Evolutionary conservation across 2,329 filamentous ascomycete genomes (phyloP), one percentile per base, ranked within the genome.

Genomic region (Raffaelea ambrosiae): DNA sequence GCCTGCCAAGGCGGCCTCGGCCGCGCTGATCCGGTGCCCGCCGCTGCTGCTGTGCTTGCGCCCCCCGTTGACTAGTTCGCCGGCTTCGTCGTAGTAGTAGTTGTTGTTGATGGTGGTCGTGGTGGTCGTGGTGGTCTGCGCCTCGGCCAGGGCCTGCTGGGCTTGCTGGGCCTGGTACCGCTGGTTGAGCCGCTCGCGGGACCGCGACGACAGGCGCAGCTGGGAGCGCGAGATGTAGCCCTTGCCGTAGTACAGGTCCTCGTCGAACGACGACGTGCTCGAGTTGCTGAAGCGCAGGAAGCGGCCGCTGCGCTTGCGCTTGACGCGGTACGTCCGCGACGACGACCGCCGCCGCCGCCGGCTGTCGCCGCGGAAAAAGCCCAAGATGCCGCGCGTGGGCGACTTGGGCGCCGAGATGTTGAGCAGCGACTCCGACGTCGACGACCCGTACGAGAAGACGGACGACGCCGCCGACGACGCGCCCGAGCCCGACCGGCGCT

Each of bases 191-290:
- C 50, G 35, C 18, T 45, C 45, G 10, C 52, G 46, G n/a, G 53
- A 42, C 38, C 16, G 38, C 19, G 35, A 19, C 35, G 40, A 29
- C n/a, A 35, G 20, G 21, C n/a, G 35, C 11, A 41, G 40, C 16
- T 49, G 18, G 45, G 44, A 52, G 49, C 53, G 57, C 40, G 61
- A 57, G 23, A 65, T 58, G 49, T 67, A 74, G 5, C 72, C 74
- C 39, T 62, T 65, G n/a, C 76, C 76, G 59, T 78, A 80, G 4
- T 72, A 74, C 47, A 81, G 62, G 56, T 79, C 76, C 41, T 68
- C 68, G 56, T 80, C 75, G 40, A 78, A 62, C 1, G 75, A 78
- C 1, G 74, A 78, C 2, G 73, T 75, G 18, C 74, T 79, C 3
- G 66, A 71, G 52, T 74, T 76, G 51, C 65, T 67, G 52, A 70